Evolutionary conservation across 176 grass and related monocot species (phyloP), one percentile per base, ranked within the genome.

Genomic region (Ananas comosus): DNA sequence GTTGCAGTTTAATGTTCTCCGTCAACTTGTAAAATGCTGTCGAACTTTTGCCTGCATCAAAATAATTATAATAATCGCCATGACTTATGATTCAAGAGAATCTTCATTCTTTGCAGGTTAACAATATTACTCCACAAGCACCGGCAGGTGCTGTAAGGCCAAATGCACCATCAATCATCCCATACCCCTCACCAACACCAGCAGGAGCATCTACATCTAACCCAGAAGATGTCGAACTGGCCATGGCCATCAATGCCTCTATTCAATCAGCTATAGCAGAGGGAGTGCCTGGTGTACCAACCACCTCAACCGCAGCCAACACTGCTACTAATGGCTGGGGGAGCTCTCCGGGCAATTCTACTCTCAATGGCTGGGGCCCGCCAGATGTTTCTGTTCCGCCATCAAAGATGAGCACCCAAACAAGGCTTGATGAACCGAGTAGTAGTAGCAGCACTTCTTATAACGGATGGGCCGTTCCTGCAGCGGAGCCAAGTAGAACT

Each of bases 181-280:
- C 69, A 72, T 70, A 66, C 50, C 53, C 72, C 22, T 79, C 86
- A 61, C 67, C 49, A 2, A 54, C 69, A 53, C 50, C 81, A 79
- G 68, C 77, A 80, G 82, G 10, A 42, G 12, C 11, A 72, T 70
- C 84, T 25, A 64, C 50, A 66, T 73, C 69, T 49, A 88, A 64
- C 13, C 84, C 69, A 27, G 95, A 93, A 82, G 95, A 99, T 77
- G 74, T 78, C 63, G 87, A 91, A 48, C 77, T 99, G 66, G 82
- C 53, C 0, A 99, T 99, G 81, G 90, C 94, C 57, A 99, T 99
- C 67, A 93, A 82, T 83, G 94, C 90, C 50, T 93, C 94, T 56
- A 88, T 93, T 49, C 90, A 88, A 73, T 91, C 90, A 49, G 87
- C 90, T 65, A 78, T 93, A 63, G 90, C 74, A 33, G 94, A 93